Evolutionary conservation across 768 basidiomycete species (phyloP), one percentile per base, ranked within the genome.

Genomic region (Lactarius sanguifluus): DNA sequence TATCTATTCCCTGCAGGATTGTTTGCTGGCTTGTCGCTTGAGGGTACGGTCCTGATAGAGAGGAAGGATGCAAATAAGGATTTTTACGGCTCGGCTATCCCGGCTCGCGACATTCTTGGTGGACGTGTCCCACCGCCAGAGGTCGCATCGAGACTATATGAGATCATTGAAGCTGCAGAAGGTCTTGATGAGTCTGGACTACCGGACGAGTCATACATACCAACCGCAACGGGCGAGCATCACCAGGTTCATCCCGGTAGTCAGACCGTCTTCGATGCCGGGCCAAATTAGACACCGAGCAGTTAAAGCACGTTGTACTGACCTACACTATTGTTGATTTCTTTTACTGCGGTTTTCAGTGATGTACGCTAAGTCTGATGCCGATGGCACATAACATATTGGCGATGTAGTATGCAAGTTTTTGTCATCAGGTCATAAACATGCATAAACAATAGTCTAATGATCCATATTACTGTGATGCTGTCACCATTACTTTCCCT

Each of bases 121-220:
- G 96, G 96, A 43, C 88, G 89, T 23, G 96, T 98, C 1, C 97
- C 96, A 5, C 92, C 96, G n/a, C 96, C 97, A 0, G 96, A 98
- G 78, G 93, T 96, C 64, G 95, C 95, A 1, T 92, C 91, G 38
- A 83, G 83, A 69, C 76, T 98, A 70, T 98, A 98, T 77, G 96
- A 98, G 75, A 89, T 98, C 73, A 96, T 99, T 71, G 96, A 98
- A 78, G 91, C 93, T 40, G 94, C 94, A 9, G 95, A 96, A 77
- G 95, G 95, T 40, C 79, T 96, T 57, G 95, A 97, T 74, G 95
- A 97, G 79, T 79, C 81, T 0, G 88, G 87, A 3, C 78, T 96
- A 25, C 94, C 95, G 0, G 84, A 90, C 28, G 80, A 83, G 32
- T 84, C 92, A 2, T 97, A 93, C 74, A 86, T 95, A 32, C 95